phyloP scores from a whole-genome alignment of 148 eudicot genomes.

The Rhododendron griersonianum region DNA sequence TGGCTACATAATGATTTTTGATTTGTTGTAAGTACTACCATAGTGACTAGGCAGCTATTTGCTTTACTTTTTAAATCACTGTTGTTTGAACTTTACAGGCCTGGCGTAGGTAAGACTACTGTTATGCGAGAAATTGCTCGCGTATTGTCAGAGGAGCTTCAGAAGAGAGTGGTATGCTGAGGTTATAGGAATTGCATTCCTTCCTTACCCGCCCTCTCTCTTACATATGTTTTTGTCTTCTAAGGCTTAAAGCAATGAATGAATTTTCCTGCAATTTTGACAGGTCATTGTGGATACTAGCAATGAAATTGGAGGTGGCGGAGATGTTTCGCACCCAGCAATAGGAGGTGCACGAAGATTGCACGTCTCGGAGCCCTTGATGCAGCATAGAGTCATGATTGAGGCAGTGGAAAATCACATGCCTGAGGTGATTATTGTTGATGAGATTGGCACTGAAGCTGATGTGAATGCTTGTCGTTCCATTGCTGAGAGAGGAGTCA shows the following conservation, averaged over 20 bases:
- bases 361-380: conserved; percentile 39
- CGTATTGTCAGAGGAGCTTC: conserved; percentile 42
- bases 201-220: not conserved
- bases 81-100: conserved; percentile 26
- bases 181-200: not conserved
- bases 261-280: conserved; percentile 13
- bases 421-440: conserved; percentile 58
- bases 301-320: conserved; percentile 52
- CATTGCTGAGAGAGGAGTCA: conserved; percentile 55
- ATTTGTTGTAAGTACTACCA: not conserved
- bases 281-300: conserved; percentile 49
- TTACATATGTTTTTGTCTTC: not conserved
- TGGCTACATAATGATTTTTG: not conserved
- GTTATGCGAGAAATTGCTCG: conserved; percentile 48
- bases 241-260: not conserved
- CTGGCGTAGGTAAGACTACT: conserved; percentile 57
- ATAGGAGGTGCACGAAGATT: conserved; percentile 43
- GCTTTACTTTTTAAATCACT: not conserved
- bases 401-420: conserved; percentile 61
- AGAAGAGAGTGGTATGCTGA: conserved; percentile 44
- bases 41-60: not conserved
- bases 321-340: conserved; percentile 53
- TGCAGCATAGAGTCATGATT: conserved; percentile 46
- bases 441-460: conserved; percentile 44
- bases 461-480: conserved; percentile 53